Conservation (phyloP, 495 filamentous ascomycete species). For the Xylaria longipes region DNA sequence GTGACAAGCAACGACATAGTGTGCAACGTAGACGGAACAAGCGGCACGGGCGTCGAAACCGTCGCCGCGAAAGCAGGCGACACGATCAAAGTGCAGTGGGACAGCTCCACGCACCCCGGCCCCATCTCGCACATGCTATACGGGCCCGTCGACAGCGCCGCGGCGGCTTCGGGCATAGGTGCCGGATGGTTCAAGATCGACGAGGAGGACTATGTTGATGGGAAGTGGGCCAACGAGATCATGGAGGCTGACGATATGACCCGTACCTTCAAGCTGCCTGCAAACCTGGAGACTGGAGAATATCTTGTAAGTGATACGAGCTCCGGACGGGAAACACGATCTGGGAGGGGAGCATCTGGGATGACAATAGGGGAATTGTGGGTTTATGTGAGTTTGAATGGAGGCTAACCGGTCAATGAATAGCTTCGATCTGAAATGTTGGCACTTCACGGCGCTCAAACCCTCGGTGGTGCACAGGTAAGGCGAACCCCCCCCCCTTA, state of each 20-base stretch:
- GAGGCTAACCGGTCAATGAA: background rate
- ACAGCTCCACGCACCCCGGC: conserved; percentile 43
- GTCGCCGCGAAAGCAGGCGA: conserved; percentile 41
- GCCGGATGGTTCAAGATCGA: conserved; percentile 44
- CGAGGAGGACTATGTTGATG: conserved; percentile 38
- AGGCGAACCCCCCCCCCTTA: background rate
- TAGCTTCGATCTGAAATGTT: conserved; percentile 44
- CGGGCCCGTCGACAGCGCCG: conserved; percentile 34
- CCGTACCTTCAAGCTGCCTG: conserved; percentile 39
- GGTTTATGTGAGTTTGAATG: background rate
- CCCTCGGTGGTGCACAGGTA: conserved; percentile 31
- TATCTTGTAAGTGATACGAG: conserved; percentile 35
- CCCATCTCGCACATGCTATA: conserved; percentile 45
- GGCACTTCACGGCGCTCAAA: conserved; percentile 37
- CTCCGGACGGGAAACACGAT: background rate
- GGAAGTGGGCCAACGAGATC: conserved; percentile 42
- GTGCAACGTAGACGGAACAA: conserved; percentile 46
- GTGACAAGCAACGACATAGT: conserved; percentile 41
- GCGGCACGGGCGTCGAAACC: conserved; percentile 38
- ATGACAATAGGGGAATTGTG: background rate
- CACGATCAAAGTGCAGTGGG: conserved; percentile 45
- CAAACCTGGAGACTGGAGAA: conserved; percentile 38
- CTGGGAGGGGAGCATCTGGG: background rate
- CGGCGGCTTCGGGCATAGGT: conserved; percentile 36
- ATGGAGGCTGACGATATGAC: conserved; percentile 36